These are phyloP conservation scores for Pezicula rhizophila DNA, from an alignment of 2,329 filamentous ascomycete genomes.

Conservation along the genomic window DNA sequence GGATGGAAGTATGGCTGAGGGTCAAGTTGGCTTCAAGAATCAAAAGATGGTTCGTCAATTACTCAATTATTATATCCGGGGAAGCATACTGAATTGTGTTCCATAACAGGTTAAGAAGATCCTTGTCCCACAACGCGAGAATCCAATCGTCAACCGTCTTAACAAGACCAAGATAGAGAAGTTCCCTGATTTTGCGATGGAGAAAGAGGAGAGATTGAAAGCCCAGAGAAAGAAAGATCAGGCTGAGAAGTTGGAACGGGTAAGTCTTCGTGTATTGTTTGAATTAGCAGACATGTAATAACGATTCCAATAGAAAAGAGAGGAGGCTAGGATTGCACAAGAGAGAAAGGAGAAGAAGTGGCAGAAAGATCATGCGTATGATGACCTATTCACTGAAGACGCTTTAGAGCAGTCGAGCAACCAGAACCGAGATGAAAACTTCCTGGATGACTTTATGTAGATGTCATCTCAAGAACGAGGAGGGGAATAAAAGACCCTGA, in stretches of 20 bases:
- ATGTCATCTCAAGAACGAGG: slow-evolving; percentile 6
- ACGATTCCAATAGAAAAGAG: slow-evolving; percentile 54
- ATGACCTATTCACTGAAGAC: slow-evolving; percentile 82
- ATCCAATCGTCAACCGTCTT: slow-evolving; percentile 89
- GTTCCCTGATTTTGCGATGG: slow-evolving; percentile 74
- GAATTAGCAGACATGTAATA: background rate
- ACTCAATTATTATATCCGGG: background rate
- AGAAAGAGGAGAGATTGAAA: slow-evolving; percentile 71
- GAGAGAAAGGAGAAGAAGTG: slow-evolving; percentile 86
- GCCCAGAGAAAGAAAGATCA: slow-evolving; percentile 69
- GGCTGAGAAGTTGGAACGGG: slow-evolving; percentile 53
- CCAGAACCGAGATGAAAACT: slow-evolving; percentile 71
- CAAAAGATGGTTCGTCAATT: slow-evolving; percentile 51
- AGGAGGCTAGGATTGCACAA: slow-evolving; percentile 66
- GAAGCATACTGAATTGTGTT: background rate
- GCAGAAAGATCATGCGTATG: slow-evolving; percentile 97
- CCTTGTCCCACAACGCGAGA: slow-evolving; percentile 74
- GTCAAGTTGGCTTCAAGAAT: slow-evolving; percentile 93
- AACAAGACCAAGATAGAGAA: slow-evolving; percentile 94
- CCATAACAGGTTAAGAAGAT: slow-evolving; percentile 64
- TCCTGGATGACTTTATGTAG: slow-evolving; percentile 92
- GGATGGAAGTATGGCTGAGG: slow-evolving; percentile 89
- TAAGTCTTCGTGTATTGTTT: slow-evolving; percentile 31
- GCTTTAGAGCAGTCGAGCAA: slow-evolving; percentile 75
- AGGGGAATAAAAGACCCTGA: background rate